Evolutionary conservation across 441 rosid genomes (phyloP), one percentile per base, ranked within the genome.

Genomic region (Jatropha podagrica): DNA sequence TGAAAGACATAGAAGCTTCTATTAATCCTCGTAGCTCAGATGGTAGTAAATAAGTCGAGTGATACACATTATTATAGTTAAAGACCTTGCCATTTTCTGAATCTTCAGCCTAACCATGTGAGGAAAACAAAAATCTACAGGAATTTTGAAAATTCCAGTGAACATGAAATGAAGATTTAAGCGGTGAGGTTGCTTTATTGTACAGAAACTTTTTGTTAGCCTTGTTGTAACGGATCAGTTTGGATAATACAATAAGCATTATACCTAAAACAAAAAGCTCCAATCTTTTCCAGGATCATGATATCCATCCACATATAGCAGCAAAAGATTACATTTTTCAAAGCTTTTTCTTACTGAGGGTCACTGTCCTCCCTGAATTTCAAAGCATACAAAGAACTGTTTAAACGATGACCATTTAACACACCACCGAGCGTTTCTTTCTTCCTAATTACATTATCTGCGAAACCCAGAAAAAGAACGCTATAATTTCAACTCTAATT

Each of bases 1-100:
- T 62, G 52, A 71, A 74, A n/a, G 94, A 90, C 66, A n/a, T 83
- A 4, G 94, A 91, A 76, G 86, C 92, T 38, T 69, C 82, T 63
- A 55, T 62, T 26, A 65, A 74, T 20, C 74, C 58, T 58, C 54
- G 71, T 5, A 46, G 56, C 26, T 58, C 68, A 26, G 58, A 73
- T 2, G 32, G 18, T 42, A 65, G 54, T 7, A 65, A 46, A 23
- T 68, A 60, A 63, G 56, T 56, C 3, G 13, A n/a, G 56, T 26
- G 6, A 14, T 41, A 15, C 5, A 41, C 18, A 32, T 4, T 12
- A 41, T 54, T 15, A 3, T 52, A 52, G 7, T 14, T 52, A 54
- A 54, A 54, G 58, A n/a, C 69, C 71, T 66, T 74, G 65, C 77
- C 72, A 63, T 61, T 73, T 68, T 78, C 74, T 69, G 71, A 79